These are phyloP conservation scores for Diaporthe vexans DNA, from an alignment of 2,329 filamentous ascomycete species.

Conservation along the genomic window DNA sequence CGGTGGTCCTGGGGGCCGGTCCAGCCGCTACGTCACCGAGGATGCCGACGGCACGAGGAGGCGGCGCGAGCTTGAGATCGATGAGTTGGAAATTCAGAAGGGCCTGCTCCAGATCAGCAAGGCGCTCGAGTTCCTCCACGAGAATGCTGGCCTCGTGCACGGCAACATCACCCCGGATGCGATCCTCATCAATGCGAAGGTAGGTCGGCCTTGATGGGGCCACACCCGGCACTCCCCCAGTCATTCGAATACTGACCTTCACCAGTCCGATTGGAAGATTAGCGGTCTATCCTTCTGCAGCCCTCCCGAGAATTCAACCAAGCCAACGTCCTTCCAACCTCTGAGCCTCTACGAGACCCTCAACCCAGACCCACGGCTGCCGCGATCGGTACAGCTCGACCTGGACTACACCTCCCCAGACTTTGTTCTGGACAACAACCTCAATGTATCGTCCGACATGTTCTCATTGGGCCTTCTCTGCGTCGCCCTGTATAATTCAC, in stretches of 20 bases:
- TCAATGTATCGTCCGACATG: conserved; percentile 88
- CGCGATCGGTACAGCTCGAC: conserved; percentile 86
- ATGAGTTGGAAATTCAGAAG: conserved; percentile 98
- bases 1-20: conserved; percentile 76
- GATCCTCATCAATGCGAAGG: conserved; percentile 94
- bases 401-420: conserved; percentile 96
- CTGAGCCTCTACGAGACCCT: conserved; percentile 87
- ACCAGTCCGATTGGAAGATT: conserved; percentile 95
- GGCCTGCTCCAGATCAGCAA: conserved; percentile 93
- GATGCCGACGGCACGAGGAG: conserved; percentile 80
- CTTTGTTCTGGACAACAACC: conserved; percentile 91
- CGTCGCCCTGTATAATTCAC: conserved; percentile 93
- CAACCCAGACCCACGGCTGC: conserved; percentile 87
- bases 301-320: conserved; percentile 81
- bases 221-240: not conserved
- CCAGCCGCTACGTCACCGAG: conserved; percentile 85
- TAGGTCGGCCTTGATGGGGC: conserved; percentile 52
- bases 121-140: conserved; percentile 93
- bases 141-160: conserved; percentile 94
- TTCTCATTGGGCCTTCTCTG: conserved; percentile 93
- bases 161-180: conserved; percentile 95
- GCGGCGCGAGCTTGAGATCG: conserved; percentile 89
- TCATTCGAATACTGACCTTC: conserved; percentile 44
- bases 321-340: conserved; percentile 81
- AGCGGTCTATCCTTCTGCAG: conserved; percentile 93